A percentile compares a stretch with the other conserved stretches of the same genome.
Conservation (phyloP, 2,329 filamentous ascomycete species). For the Teratosphaeria zuluensis region DNA sequence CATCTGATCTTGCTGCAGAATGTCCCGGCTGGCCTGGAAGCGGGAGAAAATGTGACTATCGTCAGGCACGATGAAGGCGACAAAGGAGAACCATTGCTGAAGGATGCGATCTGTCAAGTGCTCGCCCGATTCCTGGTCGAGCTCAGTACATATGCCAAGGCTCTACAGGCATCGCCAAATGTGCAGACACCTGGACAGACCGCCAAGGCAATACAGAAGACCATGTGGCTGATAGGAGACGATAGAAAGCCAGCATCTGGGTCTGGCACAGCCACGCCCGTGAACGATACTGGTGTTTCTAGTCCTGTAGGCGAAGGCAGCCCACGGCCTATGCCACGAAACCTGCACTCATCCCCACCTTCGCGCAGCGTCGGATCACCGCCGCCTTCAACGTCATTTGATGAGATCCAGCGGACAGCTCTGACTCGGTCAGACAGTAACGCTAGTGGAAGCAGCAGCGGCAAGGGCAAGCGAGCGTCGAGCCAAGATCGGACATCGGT, state of each 20-base stretch:
- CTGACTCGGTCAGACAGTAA: conserved; percentile 28
- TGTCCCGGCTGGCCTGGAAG: conserved; percentile 1
- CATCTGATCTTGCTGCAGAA: conserved; percentile 19
- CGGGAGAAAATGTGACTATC: conserved; percentile 1
- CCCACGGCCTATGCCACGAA: background rate
- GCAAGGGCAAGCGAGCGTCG: conserved; percentile 10
- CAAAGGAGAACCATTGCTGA: conserved; percentile 17
- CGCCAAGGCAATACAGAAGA: conserved; percentile 33
- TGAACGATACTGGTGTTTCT: conserved; percentile 9
- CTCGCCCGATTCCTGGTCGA: conserved; percentile 37
- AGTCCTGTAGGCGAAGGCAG: conserved; percentile 18
- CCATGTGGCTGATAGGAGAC: conserved; percentile 11
- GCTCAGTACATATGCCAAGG: conserved; percentile 38
- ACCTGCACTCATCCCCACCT: conserved; percentile 9
- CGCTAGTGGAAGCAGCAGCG: conserved; percentile 14
- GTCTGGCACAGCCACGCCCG: conserved; percentile 16
- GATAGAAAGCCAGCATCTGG: conserved; percentile 10
- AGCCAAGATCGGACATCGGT: conserved; percentile 51
- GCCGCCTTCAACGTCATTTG: conserved; percentile 45
- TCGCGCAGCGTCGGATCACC: conserved; percentile 15
- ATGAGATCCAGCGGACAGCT: conserved; percentile 37
- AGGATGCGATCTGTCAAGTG: conserved; percentile 35
- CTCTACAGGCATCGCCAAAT: conserved; percentile 45
- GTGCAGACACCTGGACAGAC: conserved; percentile 62
- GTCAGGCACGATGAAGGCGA: conserved; percentile 1